phyloP scores from a whole-genome alignment of 306 rosid genomes.

The Cicer arietinum region DNA sequence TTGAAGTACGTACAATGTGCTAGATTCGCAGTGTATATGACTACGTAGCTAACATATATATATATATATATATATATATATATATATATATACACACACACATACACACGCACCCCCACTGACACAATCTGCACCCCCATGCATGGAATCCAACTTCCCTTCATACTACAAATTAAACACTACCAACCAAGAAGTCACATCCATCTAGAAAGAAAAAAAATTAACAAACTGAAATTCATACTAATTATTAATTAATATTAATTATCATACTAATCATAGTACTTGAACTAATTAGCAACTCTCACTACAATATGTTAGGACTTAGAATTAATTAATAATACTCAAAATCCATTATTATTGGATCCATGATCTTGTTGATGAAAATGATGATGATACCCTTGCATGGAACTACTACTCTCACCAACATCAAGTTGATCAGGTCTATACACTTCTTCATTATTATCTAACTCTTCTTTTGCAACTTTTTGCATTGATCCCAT shows the following conservation, averaged over 20 bases:
- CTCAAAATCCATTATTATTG: conserved; percentile 54
- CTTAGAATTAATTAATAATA: conserved; percentile 20
- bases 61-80: not conserved
- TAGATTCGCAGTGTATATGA: conserved; percentile 19
- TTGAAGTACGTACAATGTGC: not conserved
- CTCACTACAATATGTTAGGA: conserved; percentile 42
- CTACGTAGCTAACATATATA: conserved; percentile 14
- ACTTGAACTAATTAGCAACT: conserved; percentile 18
- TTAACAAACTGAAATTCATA: conserved; percentile 1
- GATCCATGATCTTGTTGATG: conserved; percentile 57
- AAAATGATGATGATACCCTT: conserved; percentile 51
- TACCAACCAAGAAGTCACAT: not conserved
- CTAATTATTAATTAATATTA: not conserved
- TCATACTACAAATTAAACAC: not conserved
- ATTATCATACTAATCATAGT: not conserved
- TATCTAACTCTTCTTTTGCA: conserved; percentile 66
- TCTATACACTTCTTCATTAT: conserved; percentile 53
- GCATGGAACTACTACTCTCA: conserved; percentile 68
- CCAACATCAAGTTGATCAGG: conserved; percentile 63
- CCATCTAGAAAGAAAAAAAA: too few species aligned
- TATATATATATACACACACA: not conserved
- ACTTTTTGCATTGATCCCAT: conserved; percentile 63
- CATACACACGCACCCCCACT: not conserved
- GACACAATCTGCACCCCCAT: conserved; percentile 2
- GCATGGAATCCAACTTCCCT: not conserved